Base-by-base conservation (phyloP, 2,329 filamentous ascomycete genomes). In the Coniochaeta prunicola region DNA sequence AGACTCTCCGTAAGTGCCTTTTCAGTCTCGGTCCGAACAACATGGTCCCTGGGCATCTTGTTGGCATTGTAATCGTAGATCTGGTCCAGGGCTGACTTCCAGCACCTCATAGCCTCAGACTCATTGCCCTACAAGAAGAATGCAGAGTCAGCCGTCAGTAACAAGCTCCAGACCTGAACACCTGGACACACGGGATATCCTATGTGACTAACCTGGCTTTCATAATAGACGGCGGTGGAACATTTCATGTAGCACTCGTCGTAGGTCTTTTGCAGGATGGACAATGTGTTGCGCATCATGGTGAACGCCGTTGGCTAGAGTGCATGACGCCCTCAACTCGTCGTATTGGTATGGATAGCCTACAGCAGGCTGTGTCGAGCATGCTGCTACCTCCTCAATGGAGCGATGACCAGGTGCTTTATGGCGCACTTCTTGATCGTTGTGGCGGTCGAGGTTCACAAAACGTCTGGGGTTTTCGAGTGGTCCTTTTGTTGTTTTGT, bases 211-310 rank as follows among this genome's bases (percentile, higher is more conserved):
- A 96, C 92, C 84, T 96, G 89, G 71, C 88, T 86, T 77, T 99
- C 94, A 73, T 96, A 97, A 76, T 96, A 97, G 57, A 96, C 90
- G 40, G 93, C 93, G 1, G 92, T 97, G 15, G 92, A 97, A 75
- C 92, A 97, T 70, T 89, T 92, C 67, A 97, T 77, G 76, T 96
- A 97, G 74, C 90, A 92, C 74, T 97, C 92, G 77, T 97, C 93
- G 76, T 97, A 97, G 59, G 92, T 96, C 82, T 96, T 97, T 77
- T 97, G 93, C 73, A 97, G 13, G 45, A 26, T 50, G 45, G 21
- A 26, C 24, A 50, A 17, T 2, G 21, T n/a, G 26, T 50, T 50
- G 24, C 45, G 45, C 21, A 28, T 28, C 45, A 50, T 50, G 2
- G 12, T 50, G 26, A 50, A 50, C 30, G 26, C 30, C 45, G 45